phyloP scores from a whole-genome alignment of 2,329 filamentous ascomycete species.

The Fusarium bulbicola region DNA sequence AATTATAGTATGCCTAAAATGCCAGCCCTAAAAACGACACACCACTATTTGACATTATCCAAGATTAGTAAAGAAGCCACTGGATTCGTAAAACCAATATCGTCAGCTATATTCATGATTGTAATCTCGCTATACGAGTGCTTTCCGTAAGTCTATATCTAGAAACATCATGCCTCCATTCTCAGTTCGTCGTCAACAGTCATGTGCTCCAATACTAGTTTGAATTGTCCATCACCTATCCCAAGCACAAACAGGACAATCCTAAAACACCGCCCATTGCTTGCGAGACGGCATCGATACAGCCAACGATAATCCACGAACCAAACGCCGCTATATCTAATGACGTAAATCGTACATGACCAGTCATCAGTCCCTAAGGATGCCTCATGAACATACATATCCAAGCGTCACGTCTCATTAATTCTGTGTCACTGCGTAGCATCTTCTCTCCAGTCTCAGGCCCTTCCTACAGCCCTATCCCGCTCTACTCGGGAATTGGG shows the following conservation, averaged over 20 bases:
- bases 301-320: constrained; percentile 44
- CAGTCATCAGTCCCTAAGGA: constrained; percentile 39
- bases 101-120: constrained; percentile 26
- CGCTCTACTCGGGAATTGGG: constrained; percentile 48
- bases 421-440: constrained; percentile 20
- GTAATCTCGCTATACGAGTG: constrained; percentile 20
- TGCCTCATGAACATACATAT: constrained; percentile 40
- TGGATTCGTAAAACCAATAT: not conserved
- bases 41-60: not conserved
- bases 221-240: constrained; percentile 18
- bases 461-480: constrained; percentile 3
- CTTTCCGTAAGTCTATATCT: constrained; percentile 26
- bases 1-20: not conserved
- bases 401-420: constrained; percentile 38
- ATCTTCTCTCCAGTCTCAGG: not conserved
- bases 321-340: constrained; percentile 45
- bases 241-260: constrained; percentile 29
- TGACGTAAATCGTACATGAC: constrained; percentile 46
- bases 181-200: constrained; percentile 25
- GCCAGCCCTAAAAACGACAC: not conserved
- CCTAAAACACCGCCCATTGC: constrained; percentile 30
- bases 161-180: constrained; percentile 25
- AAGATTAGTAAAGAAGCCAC: not conserved
- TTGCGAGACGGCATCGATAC: constrained; percentile 37
- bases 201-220: constrained; percentile 30